Evolutionary conservation across 331 rosid genomes (phyloP).

Genomic region (Saraca asoca): DNA sequence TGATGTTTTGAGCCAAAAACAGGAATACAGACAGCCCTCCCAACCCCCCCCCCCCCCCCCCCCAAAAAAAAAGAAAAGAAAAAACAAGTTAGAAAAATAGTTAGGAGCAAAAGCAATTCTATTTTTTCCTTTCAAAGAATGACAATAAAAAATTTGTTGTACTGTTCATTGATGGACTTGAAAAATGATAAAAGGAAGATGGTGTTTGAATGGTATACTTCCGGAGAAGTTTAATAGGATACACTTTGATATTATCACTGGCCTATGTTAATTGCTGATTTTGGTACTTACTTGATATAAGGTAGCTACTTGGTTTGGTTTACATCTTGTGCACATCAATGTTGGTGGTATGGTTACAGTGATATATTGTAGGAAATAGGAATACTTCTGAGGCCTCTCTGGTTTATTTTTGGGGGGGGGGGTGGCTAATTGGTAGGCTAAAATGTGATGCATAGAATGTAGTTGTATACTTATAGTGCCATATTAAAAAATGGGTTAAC

Average conservation of each 20-base stretch:
- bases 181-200: not conserved
- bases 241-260: not conserved
- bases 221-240: constrained; percentile 10
- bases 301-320: constrained; percentile 16
- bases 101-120: not conserved
- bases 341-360: constrained; percentile 1
- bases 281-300: constrained; percentile 5
- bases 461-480: too few species aligned
- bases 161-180: not conserved
- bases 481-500: not conserved
- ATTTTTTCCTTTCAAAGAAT: too few species aligned
- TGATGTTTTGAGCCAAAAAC: too few species aligned
- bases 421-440: not conserved
- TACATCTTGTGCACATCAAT: not conserved
- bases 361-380: not conserved
- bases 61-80: too few species aligned
- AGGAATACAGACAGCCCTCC: too few species aligned
- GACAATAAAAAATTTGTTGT: not conserved
- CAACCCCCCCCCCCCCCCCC: too few species aligned
- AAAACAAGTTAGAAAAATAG: not conserved
- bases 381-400: not conserved
- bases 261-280: constrained; percentile 4
- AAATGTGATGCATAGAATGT: too few species aligned
- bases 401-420: constrained; percentile 22
- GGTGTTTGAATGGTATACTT: not conserved